phyloP scores from a whole-genome alignment of 2,329 filamentous ascomycete genomes.

The Cylindrodendrum hubeiense region DNA sequence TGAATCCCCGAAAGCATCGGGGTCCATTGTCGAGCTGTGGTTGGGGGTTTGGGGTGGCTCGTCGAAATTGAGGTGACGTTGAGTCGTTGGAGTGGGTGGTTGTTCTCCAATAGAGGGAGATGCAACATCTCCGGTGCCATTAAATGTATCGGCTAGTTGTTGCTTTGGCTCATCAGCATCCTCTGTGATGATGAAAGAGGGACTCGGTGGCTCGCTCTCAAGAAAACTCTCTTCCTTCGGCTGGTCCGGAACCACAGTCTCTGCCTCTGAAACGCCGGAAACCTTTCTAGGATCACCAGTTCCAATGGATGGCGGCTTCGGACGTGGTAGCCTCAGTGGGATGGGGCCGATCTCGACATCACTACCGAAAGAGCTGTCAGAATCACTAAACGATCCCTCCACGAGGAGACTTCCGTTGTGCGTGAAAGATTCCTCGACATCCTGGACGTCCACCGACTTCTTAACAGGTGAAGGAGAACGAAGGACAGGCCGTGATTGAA shows the following conservation, averaged over 20 bases:
- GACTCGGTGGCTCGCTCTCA: conserved; percentile 30
- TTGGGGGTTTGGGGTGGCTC: conserved; percentile 38
- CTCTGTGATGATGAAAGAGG: conserved; percentile 35
- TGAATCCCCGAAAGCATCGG: conserved; percentile 27
- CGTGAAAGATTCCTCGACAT: conserved; percentile 14
- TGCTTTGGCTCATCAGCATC: conserved; percentile 31
- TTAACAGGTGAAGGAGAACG: conserved; percentile 41
- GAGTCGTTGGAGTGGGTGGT: conserved; percentile 32
- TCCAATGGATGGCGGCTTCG: conserved; percentile 15
- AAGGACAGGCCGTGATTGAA: conserved; percentile 24
- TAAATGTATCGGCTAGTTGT: conserved; percentile 24
- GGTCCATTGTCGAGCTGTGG: conserved; percentile 27
- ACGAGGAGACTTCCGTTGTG: conserved; percentile 22
- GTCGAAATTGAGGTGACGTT: conserved; percentile 24
- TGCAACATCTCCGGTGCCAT: conserved; percentile 32
- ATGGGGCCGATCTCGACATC: conserved; percentile 34
- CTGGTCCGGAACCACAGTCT: conserved; percentile 38
- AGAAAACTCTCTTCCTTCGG: conserved; percentile 23
- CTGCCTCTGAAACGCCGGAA: conserved; percentile 41
- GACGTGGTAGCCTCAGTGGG: conserved; percentile 37
- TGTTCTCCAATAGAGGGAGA: conserved; percentile 22
- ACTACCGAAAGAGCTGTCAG: conserved; percentile 31
- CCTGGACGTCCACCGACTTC: conserved; percentile 16
- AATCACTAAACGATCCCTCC: conserved; percentile 33
- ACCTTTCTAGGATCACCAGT: conserved; percentile 31